Conservation (phyloP, 352 stramenopile genomes). For the Pythium oligandrum region DNA sequence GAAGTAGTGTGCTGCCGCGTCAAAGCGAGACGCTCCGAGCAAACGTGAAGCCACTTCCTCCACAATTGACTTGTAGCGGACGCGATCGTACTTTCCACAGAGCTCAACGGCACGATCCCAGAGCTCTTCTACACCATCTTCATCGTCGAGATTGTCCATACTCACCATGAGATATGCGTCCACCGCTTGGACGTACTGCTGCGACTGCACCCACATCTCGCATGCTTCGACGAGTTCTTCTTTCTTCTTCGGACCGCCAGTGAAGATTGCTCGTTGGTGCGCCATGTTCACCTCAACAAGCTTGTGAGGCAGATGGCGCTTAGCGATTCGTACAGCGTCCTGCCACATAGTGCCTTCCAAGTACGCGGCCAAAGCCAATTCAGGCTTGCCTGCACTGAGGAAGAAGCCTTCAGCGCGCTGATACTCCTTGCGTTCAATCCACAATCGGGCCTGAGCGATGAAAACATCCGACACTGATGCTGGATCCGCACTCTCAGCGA, state of each 20-base stretch:
- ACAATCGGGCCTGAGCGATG: conserved; percentile 85
- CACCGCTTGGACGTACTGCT: conserved; percentile 90
- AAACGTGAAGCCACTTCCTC: conserved; percentile 85
- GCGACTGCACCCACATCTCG: conserved; percentile 83
- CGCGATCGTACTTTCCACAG: conserved; percentile 81
- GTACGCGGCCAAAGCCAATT: conserved; percentile 86
- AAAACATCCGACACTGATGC: conserved; percentile 88
- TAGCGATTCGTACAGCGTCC: conserved; percentile 87
- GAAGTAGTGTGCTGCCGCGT: conserved; percentile 86
- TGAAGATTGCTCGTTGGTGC: conserved; percentile 78
- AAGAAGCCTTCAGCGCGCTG: conserved; percentile 87
- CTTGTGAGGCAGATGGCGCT: conserved; percentile 91
- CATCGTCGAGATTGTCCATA: conserved; percentile 57
- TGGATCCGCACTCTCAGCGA: conserved; percentile 89
- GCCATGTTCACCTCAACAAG: conserved; percentile 88
- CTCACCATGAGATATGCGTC: conserved; percentile 89
- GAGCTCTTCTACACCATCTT: conserved; percentile 80
- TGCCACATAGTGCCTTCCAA: conserved; percentile 83
- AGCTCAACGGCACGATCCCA: conserved; percentile 89
- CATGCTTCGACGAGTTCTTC: conserved; percentile 82
- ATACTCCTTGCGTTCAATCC: conserved; percentile 84
- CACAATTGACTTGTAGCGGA: conserved; percentile 86
- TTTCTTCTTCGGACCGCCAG: conserved; percentile 65
- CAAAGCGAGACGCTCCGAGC: conserved; percentile 77
- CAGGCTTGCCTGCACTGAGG: conserved; percentile 87